Percentiles rank a stretch among this genome's conserved stretches.
Evolutionary conservation across 805 yeast genomes (phyloP).

Genomic region (Ogataea paraovalis): DNA sequence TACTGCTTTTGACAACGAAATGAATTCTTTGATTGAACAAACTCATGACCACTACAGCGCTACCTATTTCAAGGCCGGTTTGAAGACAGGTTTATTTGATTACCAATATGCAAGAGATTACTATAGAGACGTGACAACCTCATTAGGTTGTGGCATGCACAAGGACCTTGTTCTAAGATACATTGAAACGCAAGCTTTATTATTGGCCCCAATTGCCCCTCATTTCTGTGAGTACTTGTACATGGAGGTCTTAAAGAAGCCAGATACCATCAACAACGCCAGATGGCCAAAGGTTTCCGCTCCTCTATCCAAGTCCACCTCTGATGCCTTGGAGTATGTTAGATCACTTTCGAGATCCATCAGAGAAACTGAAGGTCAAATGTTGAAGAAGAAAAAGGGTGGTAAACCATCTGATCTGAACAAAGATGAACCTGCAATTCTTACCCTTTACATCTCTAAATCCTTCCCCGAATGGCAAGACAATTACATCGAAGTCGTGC

Average conservation of each 20-base stretch:
- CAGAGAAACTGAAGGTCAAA: conserved; percentile 90
- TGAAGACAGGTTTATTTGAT: conserved; percentile 89
- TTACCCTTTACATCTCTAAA: conserved; percentile 69
- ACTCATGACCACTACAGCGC: conserved; percentile 65
- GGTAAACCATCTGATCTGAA: conserved; percentile 74
- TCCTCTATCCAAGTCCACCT: conserved; percentile 56
- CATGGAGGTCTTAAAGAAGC: conserved; percentile 71
- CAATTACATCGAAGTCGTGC: conserved; percentile 60
- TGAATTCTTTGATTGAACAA: conserved; percentile 75
- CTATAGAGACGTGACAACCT: conserved; percentile 73
- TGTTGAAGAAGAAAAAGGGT: conserved; percentile 84
- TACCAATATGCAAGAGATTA: conserved; percentile 94
- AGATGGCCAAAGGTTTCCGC: conserved; percentile 73
- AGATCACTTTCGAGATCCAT: conserved; percentile 75
- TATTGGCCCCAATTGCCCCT: conserved; percentile 91
- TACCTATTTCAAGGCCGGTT: conserved; percentile 82
- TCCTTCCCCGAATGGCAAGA: conserved; percentile 77
- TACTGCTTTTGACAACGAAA: conserved; percentile 86
- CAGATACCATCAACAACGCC: conserved; percentile 64
- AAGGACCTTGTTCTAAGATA: conserved; percentile 74
- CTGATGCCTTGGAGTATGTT: conserved; percentile 74
- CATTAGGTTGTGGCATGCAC: conserved; percentile 64
- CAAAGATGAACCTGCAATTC: conserved; percentile 62
- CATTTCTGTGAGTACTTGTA: conserved; percentile 90
- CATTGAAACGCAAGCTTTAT: conserved; percentile 79